phyloP scores from a whole-genome alignment of 495 filamentous ascomycete species.

The Neurospora sp. region DNA sequence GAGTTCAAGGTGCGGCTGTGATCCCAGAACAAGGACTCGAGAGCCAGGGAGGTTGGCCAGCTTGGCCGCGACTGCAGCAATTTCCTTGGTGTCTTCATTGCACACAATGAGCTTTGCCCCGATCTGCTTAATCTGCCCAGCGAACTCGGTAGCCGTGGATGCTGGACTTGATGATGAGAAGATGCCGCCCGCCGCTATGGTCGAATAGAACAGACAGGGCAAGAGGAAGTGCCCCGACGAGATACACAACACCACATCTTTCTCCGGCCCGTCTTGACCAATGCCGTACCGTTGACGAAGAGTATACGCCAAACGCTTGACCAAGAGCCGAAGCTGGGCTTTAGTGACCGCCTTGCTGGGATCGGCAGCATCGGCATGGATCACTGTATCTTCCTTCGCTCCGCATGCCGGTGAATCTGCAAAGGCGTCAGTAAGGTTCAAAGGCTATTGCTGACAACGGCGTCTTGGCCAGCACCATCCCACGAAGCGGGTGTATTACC shows the following conservation, averaged over 20 bases:
- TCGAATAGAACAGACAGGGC: conserved; percentile 36
- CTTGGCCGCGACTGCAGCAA: conserved; percentile 51
- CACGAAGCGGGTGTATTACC: not conserved
- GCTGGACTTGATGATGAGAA: conserved; percentile 35
- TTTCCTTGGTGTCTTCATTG: conserved; percentile 36
- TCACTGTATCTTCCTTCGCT: conserved; percentile 12
- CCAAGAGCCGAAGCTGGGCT: conserved; percentile 29
- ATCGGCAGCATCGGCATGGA: conserved; percentile 36
- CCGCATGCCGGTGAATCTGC: not conserved
- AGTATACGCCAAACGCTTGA: conserved; percentile 35
- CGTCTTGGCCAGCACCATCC: not conserved
- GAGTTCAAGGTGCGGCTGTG: conserved; percentile 7
- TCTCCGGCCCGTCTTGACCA: conserved; percentile 33
- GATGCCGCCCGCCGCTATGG: conserved; percentile 41
- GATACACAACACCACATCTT: conserved; percentile 42
- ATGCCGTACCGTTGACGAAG: conserved; percentile 39
- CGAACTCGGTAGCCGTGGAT: conserved; percentile 34
- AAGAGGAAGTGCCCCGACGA: conserved; percentile 40
- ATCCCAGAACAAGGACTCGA: conserved; percentile 25
- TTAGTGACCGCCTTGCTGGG: conserved; percentile 39
- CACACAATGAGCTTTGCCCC: conserved; percentile 47
- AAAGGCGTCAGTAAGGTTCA: not conserved
- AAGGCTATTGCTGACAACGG: not conserved
- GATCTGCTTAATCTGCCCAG: conserved; percentile 29
- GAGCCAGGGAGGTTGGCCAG: conserved; percentile 41